Percentiles rank a stretch among this genome's conserved stretches.
Conservation (phyloP, 257 asterid genomes). For the Solanum microdontum region DNA sequence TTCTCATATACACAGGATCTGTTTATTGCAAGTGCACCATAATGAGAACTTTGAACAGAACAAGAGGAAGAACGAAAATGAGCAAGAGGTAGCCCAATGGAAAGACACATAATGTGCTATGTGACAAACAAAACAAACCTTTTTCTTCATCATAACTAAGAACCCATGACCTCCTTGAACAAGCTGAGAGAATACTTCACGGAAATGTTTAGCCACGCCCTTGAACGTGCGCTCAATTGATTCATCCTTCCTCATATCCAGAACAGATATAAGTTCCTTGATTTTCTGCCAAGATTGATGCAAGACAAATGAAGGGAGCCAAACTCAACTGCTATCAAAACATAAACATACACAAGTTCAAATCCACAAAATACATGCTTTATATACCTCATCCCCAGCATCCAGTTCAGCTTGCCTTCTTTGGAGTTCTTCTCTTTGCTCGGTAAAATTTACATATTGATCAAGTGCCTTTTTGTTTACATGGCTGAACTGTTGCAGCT, state of each 20-base stretch:
- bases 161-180: constrained; percentile 98
- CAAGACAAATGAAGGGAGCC: constrained; percentile 2
- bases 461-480: constrained; percentile 97
- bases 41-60: background rate
- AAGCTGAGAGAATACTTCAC: constrained; percentile 93
- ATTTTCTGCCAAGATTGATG: constrained; percentile 58
- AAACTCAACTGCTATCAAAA: constrained; percentile 4
- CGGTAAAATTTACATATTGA: constrained; percentile 94
- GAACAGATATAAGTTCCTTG: constrained; percentile 78
- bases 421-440: constrained; percentile 93
- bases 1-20: background rate
- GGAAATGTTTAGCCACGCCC: constrained; percentile 95
- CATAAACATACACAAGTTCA: background rate
- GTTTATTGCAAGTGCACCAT: background rate
- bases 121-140: constrained; percentile 41
- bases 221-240: constrained; percentile 97
- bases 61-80: background rate
- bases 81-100: background rate
- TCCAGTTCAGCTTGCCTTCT: constrained; percentile 89
- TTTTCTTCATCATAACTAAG: constrained; percentile 92
- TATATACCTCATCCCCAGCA: constrained; percentile 87
- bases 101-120: background rate
- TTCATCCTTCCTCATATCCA: constrained; percentile 99
- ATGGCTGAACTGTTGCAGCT: constrained; percentile 90
- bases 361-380: constrained; percentile 1